Evolutionary conservation across 2,329 filamentous ascomycete genomes (phyloP).

Genomic region (Septoria linicola): DNA sequence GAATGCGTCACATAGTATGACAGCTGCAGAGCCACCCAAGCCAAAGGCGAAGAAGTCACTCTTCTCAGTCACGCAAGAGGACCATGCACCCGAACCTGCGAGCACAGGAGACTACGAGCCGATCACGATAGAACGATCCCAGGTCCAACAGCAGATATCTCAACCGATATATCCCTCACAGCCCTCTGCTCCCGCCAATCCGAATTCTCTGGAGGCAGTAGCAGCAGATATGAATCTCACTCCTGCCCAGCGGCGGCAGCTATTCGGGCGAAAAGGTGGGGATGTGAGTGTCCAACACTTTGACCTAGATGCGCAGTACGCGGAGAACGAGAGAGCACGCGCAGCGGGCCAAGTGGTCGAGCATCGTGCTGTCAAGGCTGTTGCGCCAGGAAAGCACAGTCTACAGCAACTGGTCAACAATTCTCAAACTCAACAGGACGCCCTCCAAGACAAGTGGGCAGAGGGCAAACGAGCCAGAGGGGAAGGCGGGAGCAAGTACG

Average conservation of each 20-base stretch:
- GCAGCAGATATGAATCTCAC: constrained; percentile 78
- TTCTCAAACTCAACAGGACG: constrained; percentile 77
- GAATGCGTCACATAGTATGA: not conserved
- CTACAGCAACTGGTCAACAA: constrained; percentile 83
- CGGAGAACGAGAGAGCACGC: constrained; percentile 74
- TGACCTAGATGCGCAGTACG: constrained; percentile 85
- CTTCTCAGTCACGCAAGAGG: constrained; percentile 61
- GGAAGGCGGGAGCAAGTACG: constrained; percentile 49
- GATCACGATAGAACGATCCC: constrained; percentile 30
- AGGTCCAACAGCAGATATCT: constrained; percentile 6
- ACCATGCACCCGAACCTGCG: constrained; percentile 12
- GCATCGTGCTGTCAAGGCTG: constrained; percentile 78
- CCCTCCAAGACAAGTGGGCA: constrained; percentile 88
- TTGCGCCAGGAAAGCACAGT: constrained; percentile 86
- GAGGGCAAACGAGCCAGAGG: constrained; percentile 73
- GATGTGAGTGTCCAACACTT: constrained; percentile 71
- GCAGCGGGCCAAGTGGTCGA: constrained; percentile 65
- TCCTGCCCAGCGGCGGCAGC: constrained; percentile 71
- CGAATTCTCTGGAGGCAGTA: constrained; percentile 65
- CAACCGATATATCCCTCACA: constrained; percentile 6
- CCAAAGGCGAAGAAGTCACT: constrained; percentile 64
- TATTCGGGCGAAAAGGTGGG: constrained; percentile 67
- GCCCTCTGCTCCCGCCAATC: constrained; percentile 19
- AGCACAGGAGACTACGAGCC: constrained; percentile 38
- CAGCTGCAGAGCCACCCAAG: constrained; percentile 24